Evolutionary conservation across 2,329 filamentous ascomycete genomes (phyloP).

Genomic region (Cytospora piceae): DNA sequence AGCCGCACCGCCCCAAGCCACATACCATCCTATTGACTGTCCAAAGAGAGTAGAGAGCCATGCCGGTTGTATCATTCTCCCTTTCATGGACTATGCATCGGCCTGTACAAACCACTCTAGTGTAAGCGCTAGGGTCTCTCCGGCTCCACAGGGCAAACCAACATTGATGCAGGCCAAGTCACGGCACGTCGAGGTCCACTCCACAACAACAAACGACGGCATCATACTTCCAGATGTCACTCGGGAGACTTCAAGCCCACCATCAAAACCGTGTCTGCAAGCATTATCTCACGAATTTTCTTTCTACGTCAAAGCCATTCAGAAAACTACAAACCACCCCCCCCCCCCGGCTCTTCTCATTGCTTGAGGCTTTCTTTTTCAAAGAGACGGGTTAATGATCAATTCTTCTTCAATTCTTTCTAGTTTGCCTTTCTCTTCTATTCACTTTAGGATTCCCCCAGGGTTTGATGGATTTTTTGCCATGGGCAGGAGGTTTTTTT

Average conservation of each 20-base stretch:
- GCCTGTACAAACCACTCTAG: background rate
- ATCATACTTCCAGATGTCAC: too few species aligned
- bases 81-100: background rate
- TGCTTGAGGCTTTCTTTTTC: slow-evolving; percentile 23
- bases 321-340: background rate
- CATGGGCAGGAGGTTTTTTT: slow-evolving; percentile 1
- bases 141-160: background rate
- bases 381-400: slow-evolving; percentile 24
- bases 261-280: slow-evolving; percentile 4
- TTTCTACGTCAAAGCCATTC: slow-evolving; percentile 11
- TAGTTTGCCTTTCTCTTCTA: slow-evolving; percentile 11
- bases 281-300: slow-evolving; percentile 23
- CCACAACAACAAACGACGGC: background rate
- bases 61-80: background rate
- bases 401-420: slow-evolving; percentile 8
- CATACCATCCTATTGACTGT: background rate
- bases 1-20: background rate
- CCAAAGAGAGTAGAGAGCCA: background rate
- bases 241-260: background rate
- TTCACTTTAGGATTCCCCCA: slow-evolving; percentile 30
- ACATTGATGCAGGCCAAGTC: background rate
- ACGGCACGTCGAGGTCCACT: background rate
- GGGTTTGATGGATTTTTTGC: slow-evolving; percentile 4
- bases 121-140: background rate
- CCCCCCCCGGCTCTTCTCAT: slow-evolving; percentile 12